phyloP scores from a whole-genome alignment of 2,329 filamentous ascomycete species.

The Ophiosphaerella herpotricha region DNA sequence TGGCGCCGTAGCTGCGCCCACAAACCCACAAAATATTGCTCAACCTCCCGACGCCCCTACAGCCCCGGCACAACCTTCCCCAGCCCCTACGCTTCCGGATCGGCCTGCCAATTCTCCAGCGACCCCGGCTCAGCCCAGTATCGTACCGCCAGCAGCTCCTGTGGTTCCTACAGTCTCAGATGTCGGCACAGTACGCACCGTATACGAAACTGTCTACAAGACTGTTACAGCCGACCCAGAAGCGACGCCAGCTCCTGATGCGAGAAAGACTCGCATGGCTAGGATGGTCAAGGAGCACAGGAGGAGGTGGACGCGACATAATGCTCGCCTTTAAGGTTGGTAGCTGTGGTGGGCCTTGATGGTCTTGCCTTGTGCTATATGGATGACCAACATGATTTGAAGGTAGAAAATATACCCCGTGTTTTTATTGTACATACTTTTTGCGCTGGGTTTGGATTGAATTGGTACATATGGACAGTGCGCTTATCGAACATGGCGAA shows the following conservation, averaged over 20 bases:
- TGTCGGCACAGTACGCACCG: conserved; percentile 10
- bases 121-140: conserved; percentile 1
- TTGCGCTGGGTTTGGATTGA: neutral
- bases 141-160: conserved; percentile 6
- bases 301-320: conserved; percentile 17
- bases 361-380: neutral
- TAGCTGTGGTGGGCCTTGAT: neutral
- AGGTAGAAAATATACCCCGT: conserved; percentile 15
- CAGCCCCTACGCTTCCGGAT: conserved; percentile 2
- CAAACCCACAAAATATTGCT: conserved; percentile 8
- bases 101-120: conserved; percentile 2
- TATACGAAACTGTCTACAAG: conserved; percentile 20
- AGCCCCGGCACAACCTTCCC: conserved; percentile 3
- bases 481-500: too few species aligned
- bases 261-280: conserved; percentile 14
- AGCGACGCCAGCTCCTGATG: conserved; percentile 12
- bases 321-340: conserved; percentile 11
- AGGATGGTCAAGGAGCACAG: conserved; percentile 22
- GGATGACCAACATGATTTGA: conserved; percentile 4
- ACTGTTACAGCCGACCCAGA: conserved; percentile 15
- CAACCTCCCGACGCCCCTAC: neutral
- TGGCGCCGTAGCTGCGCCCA: conserved; percentile 3
- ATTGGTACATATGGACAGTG: too few species aligned
- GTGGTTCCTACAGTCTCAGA: conserved; percentile 7
- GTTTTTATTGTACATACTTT: conserved; percentile 15